Base-by-base conservation (phyloP, 495 filamentous ascomycete species). In the Neurospora sp. region DNA sequence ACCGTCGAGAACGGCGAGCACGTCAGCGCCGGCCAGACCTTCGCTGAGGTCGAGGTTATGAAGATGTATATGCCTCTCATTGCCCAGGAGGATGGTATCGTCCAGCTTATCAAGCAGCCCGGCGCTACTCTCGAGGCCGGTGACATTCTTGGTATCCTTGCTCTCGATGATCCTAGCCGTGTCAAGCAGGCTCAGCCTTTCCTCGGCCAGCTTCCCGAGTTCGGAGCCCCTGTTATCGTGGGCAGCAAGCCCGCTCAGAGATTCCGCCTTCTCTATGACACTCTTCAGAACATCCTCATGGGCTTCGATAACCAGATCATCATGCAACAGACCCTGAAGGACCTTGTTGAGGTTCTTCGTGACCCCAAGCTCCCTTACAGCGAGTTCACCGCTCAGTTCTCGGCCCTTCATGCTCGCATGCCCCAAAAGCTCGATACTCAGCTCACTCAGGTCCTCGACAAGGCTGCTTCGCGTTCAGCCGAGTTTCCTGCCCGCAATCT, bases 51-150 rank as follows among this genome's bases (percentile, higher is more conserved):
- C 70, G 96, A 99, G 82, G 96, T 99, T 81, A 99, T 99, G 96
- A 99, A 99, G 87, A 99, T 99, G 96, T 98, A 97, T 86, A 99
- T 99, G 96, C 96, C 96, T 77, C 87, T 99, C 70, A 87, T 99
- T 71, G 91, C 96, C n/a, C 91, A 95, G 82, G 96, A 99, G 81
- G 96, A 97, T 76, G 96, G 96, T 83, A 90, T 95, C 71, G 96
- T 99, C 66, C 94, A 98, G 84, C 87, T 98, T 78, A 97, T 99
- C 86, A 99, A 99, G 89, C 96, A 98, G 84, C 96, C 96, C 71
- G 96, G 96, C 77, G 93, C 96, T 22, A 96, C 94, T n/a, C 91
- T 99, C 40, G 94, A 98, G 82, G 96, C 96, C 78, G 96, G 96
- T 79, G 96, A 99, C 77, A 98, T 98, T 74, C 90, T 99, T n/a